Conservation (phyloP, 2,329 filamentous ascomycete species). For the Colletotrichum sojae region DNA sequence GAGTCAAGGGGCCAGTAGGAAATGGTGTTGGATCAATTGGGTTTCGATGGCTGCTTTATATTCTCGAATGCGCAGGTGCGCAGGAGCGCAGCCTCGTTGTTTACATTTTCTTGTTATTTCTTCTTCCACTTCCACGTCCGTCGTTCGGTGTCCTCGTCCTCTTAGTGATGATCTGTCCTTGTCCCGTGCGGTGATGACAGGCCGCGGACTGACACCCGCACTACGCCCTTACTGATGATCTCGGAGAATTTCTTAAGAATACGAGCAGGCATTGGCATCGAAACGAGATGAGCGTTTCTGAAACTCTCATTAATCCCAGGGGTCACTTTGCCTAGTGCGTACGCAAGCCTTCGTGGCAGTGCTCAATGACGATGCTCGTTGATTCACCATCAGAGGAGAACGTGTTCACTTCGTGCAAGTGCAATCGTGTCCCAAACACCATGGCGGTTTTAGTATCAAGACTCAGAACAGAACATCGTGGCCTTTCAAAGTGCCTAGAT, state of each 20-base stretch:
- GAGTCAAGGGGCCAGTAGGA: constrained; percentile 6
- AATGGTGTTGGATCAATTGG: background rate
- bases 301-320: no score
- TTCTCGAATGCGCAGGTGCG: background rate
- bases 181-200: background rate
- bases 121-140: no score
- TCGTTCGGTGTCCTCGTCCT: no score
- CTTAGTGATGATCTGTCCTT: no score
- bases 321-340: background rate
- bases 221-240: background rate
- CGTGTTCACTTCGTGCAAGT: constrained; percentile 11
- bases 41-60: constrained; percentile 2
- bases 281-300: constrained; percentile 30
- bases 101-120: background rate
- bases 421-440: no score
- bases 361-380: constrained; percentile 24
- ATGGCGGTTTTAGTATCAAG: background rate
- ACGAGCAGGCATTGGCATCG: constrained; percentile 20
- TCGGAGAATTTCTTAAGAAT: background rate
- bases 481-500: background rate
- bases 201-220: background rate
- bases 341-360: constrained; percentile 32
- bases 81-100: background rate
- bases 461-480: background rate
- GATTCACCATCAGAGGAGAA: constrained; percentile 12